A percentile compares a stretch with the other conserved stretches of the same genome.
phyloP scores from a whole-genome alignment of 768 basidiomycete genomes.

The Mycena crocata region DNA sequence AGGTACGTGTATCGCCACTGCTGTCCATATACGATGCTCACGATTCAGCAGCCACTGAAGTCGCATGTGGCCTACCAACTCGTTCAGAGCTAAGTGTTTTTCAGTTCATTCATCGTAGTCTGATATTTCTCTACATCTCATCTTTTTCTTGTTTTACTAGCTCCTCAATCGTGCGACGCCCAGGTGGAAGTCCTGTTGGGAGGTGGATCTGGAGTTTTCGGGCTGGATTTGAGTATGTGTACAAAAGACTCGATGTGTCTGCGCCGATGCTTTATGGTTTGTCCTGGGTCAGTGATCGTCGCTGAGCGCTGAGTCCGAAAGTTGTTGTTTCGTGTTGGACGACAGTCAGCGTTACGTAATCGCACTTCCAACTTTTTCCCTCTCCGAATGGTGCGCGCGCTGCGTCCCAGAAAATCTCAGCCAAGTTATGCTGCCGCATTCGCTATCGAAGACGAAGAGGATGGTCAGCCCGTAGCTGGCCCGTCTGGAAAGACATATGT shows the following conservation, averaged over 20 bases:
- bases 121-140: neutral
- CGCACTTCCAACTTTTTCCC: neutral
- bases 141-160: neutral
- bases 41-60: neutral
- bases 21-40: neutral
- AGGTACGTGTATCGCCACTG: neutral
- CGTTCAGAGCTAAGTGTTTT: neutral
- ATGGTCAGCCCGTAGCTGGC: constrained; percentile 44
- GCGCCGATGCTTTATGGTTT: too few species aligned
- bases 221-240: too few species aligned
- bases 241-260: too few species aligned
- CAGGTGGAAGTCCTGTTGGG: neutral
- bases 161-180: neutral
- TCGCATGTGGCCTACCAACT: too few species aligned
- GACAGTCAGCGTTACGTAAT: neutral
- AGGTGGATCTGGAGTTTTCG: neutral
- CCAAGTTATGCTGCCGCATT: constrained; percentile 61
- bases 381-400: constrained; percentile 60
- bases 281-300: too few species aligned
- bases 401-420: constrained; percentile 66
- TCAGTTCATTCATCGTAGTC: neutral
- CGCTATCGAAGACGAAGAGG: constrained; percentile 47
- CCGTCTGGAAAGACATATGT: constrained; percentile 48
- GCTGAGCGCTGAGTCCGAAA: too few species aligned
- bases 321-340: constrained; percentile 17